A percentile compares a stretch with the other conserved stretches of the same genome.
Conservation (phyloP, 1,284 basidiomycete genomes). For the Malassezia furfur region DNA sequence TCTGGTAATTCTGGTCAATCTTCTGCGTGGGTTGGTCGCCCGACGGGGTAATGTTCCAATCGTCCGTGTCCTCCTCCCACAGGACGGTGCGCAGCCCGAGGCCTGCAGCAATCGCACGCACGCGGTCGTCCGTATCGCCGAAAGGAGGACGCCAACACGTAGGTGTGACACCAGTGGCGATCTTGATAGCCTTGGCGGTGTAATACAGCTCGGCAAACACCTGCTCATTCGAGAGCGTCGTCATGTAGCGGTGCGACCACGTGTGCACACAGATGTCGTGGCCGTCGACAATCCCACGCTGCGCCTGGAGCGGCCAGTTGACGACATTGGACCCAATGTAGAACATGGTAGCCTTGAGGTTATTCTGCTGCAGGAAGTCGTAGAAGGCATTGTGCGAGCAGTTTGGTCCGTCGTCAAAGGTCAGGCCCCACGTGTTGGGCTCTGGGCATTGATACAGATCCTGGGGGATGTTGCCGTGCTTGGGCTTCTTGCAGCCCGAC, state of each 20-base stretch:
- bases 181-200: conserved; percentile 44
- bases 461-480: too few relatives aligned
- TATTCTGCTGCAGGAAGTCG: conserved; percentile 20
- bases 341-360: conserved; percentile 25
- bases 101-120: too few relatives aligned
- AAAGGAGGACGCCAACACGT: too few relatives aligned
- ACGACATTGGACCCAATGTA: conserved; percentile 36
- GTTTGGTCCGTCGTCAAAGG: conserved; percentile 27
- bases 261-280: conserved; percentile 25
- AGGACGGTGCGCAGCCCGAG: too few relatives aligned
- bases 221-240: conserved; percentile 18
- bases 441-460: conserved; percentile 26
- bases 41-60: too few relatives aligned
- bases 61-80: too few relatives aligned
- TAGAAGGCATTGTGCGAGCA: conserved; percentile 29
- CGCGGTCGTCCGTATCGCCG: too few relatives aligned
- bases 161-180: too few relatives aligned
- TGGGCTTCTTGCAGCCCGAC: too few relatives aligned
- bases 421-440: conserved; percentile 43
- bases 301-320: conserved; percentile 54
- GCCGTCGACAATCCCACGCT: conserved; percentile 41
- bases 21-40: too few relatives aligned
- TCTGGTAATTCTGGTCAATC: too few relatives aligned
- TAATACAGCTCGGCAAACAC: conserved; percentile 55
- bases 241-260: conserved; percentile 24